phyloP scores from a whole-genome alignment of 305 asterid genomes.

The Fraxinus floribunda region DNA sequence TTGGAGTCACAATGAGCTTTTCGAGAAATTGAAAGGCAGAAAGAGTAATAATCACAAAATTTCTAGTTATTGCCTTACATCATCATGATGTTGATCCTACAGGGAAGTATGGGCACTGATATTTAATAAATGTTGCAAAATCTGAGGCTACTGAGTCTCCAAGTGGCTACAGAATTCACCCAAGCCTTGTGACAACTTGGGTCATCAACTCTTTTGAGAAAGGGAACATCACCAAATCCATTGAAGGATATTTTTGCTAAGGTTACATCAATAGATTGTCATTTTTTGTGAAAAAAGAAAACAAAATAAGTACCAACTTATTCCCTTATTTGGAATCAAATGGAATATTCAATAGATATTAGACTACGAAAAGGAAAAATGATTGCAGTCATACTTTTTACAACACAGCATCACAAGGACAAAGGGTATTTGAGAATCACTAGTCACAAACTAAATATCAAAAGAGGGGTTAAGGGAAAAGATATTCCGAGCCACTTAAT shows the following conservation, averaged over 20 bases:
- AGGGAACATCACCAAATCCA: background rate
- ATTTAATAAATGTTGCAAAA: background rate
- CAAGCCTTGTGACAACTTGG: background rate
- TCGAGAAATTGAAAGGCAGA: background rate
- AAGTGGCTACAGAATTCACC: constrained; percentile 13
- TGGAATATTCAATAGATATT: background rate
- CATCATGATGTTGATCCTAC: background rate
- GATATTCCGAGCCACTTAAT: constrained; percentile 20
- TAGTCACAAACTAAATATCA: background rate
- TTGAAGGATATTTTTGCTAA: background rate
- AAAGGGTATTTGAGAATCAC: background rate
- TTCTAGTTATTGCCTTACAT: background rate
- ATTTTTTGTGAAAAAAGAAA: background rate
- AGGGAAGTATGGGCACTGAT: background rate
- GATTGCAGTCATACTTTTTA: background rate
- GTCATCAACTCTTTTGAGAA: background rate
- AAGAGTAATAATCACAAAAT: background rate
- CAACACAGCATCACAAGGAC: constrained; percentile 5
- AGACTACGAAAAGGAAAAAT: background rate
- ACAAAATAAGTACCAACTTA: background rate
- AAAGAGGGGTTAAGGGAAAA: background rate
- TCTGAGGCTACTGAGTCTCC: constrained; percentile 20
- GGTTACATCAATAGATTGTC: background rate
- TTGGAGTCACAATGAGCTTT: background rate
- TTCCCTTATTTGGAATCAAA: constrained; percentile 3